These are phyloP conservation scores for Kodamaea plutei DNA, from an alignment of 1,139 yeast genomes.

Conservation along the genomic window DNA sequence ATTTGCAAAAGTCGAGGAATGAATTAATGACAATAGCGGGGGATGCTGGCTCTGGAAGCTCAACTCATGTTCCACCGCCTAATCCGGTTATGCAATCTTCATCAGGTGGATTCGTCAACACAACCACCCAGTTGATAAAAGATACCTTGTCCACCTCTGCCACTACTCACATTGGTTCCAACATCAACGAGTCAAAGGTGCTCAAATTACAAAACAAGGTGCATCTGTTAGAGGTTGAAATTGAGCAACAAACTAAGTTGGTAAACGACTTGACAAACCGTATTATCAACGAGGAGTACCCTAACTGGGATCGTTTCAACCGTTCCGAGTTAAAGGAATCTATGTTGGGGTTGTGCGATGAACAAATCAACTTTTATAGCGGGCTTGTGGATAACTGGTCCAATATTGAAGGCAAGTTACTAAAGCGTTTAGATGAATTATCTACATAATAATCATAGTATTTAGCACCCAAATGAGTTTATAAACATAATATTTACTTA, in stretches of 20 bases:
- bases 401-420: constrained; percentile 47
- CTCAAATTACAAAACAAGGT: constrained; percentile 31
- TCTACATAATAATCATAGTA: not conserved
- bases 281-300: constrained; percentile 76
- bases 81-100: constrained; percentile 26
- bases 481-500: no score
- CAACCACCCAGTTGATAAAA: constrained; percentile 43
- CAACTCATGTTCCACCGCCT: constrained; percentile 26
- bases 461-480: not conserved
- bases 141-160: constrained; percentile 47
- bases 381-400: constrained; percentile 74
- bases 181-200: constrained; percentile 34
- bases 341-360: constrained; percentile 66
- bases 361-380: constrained; percentile 71
- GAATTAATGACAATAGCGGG: constrained; percentile 58
- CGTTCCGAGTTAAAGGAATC: constrained; percentile 71
- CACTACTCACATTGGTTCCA: constrained; percentile 38
- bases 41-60: constrained; percentile 10
- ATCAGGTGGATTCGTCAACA: constrained; percentile 36
- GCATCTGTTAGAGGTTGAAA: constrained; percentile 45
- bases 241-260: constrained; percentile 47
- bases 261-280: constrained; percentile 60
- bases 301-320: constrained; percentile 78
- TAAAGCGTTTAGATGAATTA: constrained; percentile 35
- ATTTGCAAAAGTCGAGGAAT: constrained; percentile 61